phyloP scores from a whole-genome alignment of 2,329 filamentous ascomycete species.

The Aspergillus amoenus region DNA sequence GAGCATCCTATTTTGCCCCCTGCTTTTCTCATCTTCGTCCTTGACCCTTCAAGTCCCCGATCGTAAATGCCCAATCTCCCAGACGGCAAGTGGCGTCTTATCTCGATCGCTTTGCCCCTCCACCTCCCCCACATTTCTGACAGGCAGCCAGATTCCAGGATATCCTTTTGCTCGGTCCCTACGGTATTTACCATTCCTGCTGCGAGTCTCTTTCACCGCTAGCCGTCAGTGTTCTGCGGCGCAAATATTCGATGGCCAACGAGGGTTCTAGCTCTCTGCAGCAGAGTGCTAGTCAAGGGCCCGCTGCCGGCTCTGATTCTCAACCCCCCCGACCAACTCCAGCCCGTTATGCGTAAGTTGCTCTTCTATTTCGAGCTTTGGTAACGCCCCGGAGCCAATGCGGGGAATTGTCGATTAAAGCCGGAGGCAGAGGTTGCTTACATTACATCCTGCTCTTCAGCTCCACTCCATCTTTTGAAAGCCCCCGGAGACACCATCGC shows the following conservation, averaged over 20 bases:
- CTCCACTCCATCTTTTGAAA: constrained; percentile 59
- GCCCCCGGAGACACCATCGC: constrained; percentile 65
- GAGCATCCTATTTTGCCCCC: not conserved
- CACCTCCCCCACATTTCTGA: constrained; percentile 22
- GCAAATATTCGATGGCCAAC: constrained; percentile 24
- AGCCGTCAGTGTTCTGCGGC: not conserved
- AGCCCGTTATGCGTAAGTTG: constrained; percentile 29
- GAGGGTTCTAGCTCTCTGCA: constrained; percentile 18
- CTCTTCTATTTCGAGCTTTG: not conserved
- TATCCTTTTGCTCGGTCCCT: not conserved
- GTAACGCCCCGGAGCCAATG: not conserved
- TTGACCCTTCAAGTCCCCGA: not conserved
- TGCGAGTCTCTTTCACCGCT: not conserved
- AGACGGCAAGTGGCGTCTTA: constrained; percentile 1
- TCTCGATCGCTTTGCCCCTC: constrained; percentile 9
- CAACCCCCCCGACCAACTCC: constrained; percentile 20
- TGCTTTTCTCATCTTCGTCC: not conserved
- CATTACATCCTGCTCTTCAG: constrained; percentile 33
- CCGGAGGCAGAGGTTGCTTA: constrained; percentile 14
- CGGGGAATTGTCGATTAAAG: not conserved
- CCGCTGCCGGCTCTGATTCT: constrained; percentile 14
- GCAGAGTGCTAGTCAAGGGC: constrained; percentile 19
- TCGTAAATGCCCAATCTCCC: not conserved
- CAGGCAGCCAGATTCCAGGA: constrained; percentile 19
- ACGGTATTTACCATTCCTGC: not conserved